phyloP scores from a whole-genome alignment of 805 yeast species.

The Candida loeiensis region DNA sequence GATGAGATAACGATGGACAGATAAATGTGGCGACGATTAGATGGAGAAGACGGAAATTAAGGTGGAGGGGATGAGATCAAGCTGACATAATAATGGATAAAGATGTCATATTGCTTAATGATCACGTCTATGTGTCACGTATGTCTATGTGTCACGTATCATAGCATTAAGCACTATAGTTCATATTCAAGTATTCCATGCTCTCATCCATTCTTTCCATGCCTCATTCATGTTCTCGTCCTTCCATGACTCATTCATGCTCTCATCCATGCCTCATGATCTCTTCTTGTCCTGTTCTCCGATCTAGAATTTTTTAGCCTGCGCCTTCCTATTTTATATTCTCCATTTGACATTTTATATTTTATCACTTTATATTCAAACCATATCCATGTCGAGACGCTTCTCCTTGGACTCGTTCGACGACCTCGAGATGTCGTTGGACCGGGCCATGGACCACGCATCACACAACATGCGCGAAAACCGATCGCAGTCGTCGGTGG shows the following conservation, averaged over 20 bases:
- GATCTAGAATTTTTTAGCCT: too few species aligned
- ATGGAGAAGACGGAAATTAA: background rate
- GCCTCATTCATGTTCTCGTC: too few species aligned
- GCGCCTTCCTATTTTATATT: background rate
- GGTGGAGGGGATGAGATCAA: background rate
- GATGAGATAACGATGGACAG: background rate
- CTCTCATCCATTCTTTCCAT: too few species aligned
- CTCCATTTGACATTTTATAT: background rate
- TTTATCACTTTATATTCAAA: background rate
- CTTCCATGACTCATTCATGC: too few species aligned
- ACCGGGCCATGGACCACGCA: constrained; percentile 57
- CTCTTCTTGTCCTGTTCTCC: too few species aligned
- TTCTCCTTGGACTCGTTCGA: constrained; percentile 43
- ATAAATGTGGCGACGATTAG: background rate
- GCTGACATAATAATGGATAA: too few species aligned
- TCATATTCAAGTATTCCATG: too few species aligned
- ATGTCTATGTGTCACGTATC: too few species aligned
- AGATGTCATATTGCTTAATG: too few species aligned
- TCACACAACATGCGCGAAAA: constrained; percentile 38
- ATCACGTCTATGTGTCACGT: too few species aligned
- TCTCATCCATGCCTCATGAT: too few species aligned
- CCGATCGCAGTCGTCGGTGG: constrained; percentile 26
- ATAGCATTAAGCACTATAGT: too few species aligned
- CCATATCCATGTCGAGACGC: constrained; percentile 6
- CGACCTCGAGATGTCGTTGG: constrained; percentile 61